Percentiles rank a stretch among this genome's conserved stretches.
These are phyloP conservation scores for Truncatella angustata DNA, from an alignment of 2,329 filamentous ascomycete genomes.

Conservation along the genomic window DNA sequence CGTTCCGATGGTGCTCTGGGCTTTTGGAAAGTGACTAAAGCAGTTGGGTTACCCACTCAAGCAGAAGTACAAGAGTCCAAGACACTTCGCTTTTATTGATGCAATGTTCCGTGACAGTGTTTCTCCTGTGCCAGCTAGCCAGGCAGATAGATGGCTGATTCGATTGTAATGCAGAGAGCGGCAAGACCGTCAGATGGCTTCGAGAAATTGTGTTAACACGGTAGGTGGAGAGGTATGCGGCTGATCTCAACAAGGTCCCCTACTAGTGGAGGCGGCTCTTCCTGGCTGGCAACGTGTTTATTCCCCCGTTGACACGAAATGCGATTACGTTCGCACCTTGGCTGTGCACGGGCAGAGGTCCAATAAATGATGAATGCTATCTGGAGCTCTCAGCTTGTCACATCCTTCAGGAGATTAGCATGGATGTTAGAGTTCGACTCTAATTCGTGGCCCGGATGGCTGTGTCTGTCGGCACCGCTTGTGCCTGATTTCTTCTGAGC, in stretches of 20 bases:
- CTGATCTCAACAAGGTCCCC: slow-evolving; percentile 8
- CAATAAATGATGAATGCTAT: not conserved
- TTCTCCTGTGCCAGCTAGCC: not conserved
- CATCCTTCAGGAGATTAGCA: not conserved
- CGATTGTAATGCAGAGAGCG: not conserved
- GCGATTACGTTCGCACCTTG: slow-evolving; percentile 9
- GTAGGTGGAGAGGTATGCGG: slow-evolving; percentile 6
- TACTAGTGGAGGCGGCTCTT: slow-evolving; percentile 9
- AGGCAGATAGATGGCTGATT: not conserved
- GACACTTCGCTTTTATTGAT: not conserved
- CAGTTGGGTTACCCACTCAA: no score
- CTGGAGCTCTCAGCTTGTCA: not conserved
- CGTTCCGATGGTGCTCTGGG: slow-evolving; percentile 1
- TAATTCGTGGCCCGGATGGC: not conserved
- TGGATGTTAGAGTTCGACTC: not conserved
- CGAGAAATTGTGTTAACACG: no score
- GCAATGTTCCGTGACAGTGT: not conserved
- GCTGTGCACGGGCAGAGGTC: not conserved
- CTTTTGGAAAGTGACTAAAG: no score
- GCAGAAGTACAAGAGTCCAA: slow-evolving; percentile 1
- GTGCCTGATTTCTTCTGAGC: not conserved
- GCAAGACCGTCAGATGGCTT: not conserved
- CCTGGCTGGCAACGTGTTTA: slow-evolving; percentile 5
- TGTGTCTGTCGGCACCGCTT: not conserved
- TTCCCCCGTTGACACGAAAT: not conserved